phyloP scores from a whole-genome alignment of 345 rosid species.

The Acer yangbiense region DNA sequence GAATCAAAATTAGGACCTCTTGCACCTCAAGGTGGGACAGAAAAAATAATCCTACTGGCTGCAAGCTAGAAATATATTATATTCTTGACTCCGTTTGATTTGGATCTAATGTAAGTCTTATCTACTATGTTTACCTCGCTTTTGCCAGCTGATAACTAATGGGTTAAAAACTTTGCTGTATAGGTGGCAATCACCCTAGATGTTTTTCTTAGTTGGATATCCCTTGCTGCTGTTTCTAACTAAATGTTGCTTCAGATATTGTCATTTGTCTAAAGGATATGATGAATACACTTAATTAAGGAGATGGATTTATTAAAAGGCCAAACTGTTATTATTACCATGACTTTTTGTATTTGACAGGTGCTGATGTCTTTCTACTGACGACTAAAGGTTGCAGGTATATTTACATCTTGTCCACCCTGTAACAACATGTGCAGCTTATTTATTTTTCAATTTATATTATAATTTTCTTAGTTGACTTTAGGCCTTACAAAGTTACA shows the following conservation, averaged over 20 bases:
- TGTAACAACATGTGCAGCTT: background rate
- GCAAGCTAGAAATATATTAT: background rate
- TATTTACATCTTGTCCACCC: background rate
- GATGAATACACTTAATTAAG: background rate
- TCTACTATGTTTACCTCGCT: background rate
- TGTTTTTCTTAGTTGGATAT: background rate
- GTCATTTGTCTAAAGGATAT: background rate
- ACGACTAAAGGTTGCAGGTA: background rate
- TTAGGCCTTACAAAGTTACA: too few relatives aligned
- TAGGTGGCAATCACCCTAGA: background rate
- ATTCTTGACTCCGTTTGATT: background rate
- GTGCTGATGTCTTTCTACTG: background rate
- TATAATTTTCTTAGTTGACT: too few relatives aligned
- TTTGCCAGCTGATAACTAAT: background rate
- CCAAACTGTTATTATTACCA: too few relatives aligned
- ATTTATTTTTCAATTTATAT: background rate
- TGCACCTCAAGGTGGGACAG: conserved; percentile 30
- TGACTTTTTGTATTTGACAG: background rate
- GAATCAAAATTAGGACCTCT: conserved; percentile 43
- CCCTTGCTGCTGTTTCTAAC: background rate
- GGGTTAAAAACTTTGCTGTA: too few relatives aligned
- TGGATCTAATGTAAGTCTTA: background rate
- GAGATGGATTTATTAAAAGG: background rate
- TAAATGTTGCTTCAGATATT: background rate
- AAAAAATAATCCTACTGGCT: background rate